Evolutionary conservation across 768 basidiomycete species (phyloP).

Genomic region (Leccinum fibrillosum): DNA sequence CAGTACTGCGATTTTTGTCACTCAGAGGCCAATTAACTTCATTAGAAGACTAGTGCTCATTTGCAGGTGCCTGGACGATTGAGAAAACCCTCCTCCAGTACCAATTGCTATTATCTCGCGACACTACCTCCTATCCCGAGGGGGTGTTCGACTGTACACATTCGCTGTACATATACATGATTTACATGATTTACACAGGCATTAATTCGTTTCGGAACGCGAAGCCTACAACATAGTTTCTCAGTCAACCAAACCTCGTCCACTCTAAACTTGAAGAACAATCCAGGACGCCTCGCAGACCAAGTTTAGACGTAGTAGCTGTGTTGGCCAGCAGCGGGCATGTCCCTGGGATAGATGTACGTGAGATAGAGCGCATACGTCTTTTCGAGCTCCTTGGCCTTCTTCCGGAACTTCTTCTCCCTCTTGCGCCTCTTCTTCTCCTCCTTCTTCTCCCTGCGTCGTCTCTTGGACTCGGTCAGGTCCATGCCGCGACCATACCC

Average conservation of each 20-base stretch:
- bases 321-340: slow-evolving; percentile 23
- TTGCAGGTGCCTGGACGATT: no score
- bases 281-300: background rate
- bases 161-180: slow-evolving; percentile 16
- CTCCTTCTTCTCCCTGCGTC: slow-evolving; percentile 51
- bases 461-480: slow-evolving; percentile 47
- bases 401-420: slow-evolving; percentile 61
- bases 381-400: slow-evolving; percentile 57
- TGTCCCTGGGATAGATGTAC: slow-evolving; percentile 40
- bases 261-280: background rate
- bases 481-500: slow-evolving; percentile 47
- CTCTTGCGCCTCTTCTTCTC: slow-evolving; percentile 61
- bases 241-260: background rate
- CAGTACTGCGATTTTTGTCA: no score
- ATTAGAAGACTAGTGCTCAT: no score
- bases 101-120: no score
- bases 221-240: background rate
- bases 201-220: background rate
- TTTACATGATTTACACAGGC: slow-evolving; percentile 6
- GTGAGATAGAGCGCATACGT: slow-evolving; percentile 62
- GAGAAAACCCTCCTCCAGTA: no score
- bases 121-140: background rate
- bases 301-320: slow-evolving; percentile 25
- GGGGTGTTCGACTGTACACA: background rate
- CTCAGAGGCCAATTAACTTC: no score